Conservation (phyloP, 345 rosid genomes). For the Capsella bursapastoris region DNA sequence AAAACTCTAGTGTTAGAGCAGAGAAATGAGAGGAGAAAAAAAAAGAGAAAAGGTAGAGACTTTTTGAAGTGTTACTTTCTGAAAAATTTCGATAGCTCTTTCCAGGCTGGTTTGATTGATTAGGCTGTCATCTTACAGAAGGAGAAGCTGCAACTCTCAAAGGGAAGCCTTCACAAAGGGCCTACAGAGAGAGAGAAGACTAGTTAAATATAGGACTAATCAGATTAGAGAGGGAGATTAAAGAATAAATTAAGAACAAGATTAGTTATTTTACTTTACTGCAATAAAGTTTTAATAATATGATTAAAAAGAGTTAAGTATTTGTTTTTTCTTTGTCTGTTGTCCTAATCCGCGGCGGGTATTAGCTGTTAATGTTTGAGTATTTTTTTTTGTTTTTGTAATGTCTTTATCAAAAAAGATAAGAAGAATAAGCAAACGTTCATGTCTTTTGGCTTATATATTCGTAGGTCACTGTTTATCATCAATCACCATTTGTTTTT, state of each 20-base stretch:
- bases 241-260: neutral
- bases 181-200: neutral
- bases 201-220: slow-evolving; percentile 25
- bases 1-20: slow-evolving; percentile 18
- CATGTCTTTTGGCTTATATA: slow-evolving; percentile 23
- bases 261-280: slow-evolving; percentile 1
- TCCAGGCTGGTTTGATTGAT: slow-evolving; percentile 77
- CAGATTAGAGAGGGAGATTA: slow-evolving; percentile 13
- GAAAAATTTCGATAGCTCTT: slow-evolving; percentile 52
- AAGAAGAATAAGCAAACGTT: slow-evolving; percentile 29
- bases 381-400: neutral
- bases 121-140: slow-evolving; percentile 66
- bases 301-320: neutral
- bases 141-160: slow-evolving; percentile 33
- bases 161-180: slow-evolving; percentile 25
- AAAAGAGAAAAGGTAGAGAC: slow-evolving; percentile 33
- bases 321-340: slow-evolving; percentile 18
- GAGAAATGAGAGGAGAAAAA: neutral
- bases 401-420: slow-evolving; percentile 39
- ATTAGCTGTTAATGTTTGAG: slow-evolving; percentile 34
- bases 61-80: slow-evolving; percentile 45
- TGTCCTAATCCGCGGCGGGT: slow-evolving; percentile 39
- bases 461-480: slow-evolving; percentile 29
- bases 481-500: too few relatives aligned
- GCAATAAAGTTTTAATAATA: neutral